phyloP scores from a whole-genome alignment of 352 stramenopile genomes.

The Phytopythium mirpurense region DNA sequence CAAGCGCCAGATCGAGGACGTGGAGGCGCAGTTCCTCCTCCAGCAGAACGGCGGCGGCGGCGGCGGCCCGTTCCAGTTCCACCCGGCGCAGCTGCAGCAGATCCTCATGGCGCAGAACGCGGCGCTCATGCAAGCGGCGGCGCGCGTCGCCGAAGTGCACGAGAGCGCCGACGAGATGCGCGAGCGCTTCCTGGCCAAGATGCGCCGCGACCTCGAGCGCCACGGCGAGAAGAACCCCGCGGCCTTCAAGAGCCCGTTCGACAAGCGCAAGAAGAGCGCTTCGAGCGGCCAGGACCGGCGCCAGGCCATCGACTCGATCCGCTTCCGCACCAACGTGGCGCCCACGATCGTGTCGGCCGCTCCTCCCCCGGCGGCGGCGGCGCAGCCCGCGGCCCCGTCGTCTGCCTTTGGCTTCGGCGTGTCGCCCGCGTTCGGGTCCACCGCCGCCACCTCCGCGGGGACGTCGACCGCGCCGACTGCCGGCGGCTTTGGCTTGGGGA shows the following conservation, averaged over 20 bases:
- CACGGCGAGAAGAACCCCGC: constrained; percentile 56
- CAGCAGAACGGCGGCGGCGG: constrained; percentile 13
- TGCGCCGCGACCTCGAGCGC: constrained; percentile 53
- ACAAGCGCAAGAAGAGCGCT: constrained; percentile 72
- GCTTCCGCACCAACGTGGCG: constrained; percentile 67
- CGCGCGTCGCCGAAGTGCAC: constrained; percentile 70
- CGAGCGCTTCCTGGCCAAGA: constrained; percentile 56
- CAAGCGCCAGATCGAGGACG: constrained; percentile 69
- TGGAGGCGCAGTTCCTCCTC: constrained; percentile 58
- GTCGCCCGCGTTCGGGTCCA: background rate
- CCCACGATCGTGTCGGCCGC: constrained; percentile 48
- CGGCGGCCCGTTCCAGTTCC: constrained; percentile 6
- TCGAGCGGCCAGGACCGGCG: constrained; percentile 38
- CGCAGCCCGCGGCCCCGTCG: constrained; percentile 12
- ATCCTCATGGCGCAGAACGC: constrained; percentile 76
- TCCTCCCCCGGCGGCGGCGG: background rate
- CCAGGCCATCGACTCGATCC: constrained; percentile 69
- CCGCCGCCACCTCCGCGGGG: constrained; percentile 3
- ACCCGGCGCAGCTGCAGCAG: constrained; percentile 50
- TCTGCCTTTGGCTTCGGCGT: constrained; percentile 39
- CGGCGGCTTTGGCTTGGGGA: constrained; percentile 40
- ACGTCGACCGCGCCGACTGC: constrained; percentile 7
- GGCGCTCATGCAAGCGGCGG: constrained; percentile 68
- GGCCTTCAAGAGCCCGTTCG: constrained; percentile 69
- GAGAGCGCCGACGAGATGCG: constrained; percentile 72